Evolutionary conservation across 495 filamentous ascomycete species (phyloP).

Genomic region (Astrothelium subdiscretum): DNA sequence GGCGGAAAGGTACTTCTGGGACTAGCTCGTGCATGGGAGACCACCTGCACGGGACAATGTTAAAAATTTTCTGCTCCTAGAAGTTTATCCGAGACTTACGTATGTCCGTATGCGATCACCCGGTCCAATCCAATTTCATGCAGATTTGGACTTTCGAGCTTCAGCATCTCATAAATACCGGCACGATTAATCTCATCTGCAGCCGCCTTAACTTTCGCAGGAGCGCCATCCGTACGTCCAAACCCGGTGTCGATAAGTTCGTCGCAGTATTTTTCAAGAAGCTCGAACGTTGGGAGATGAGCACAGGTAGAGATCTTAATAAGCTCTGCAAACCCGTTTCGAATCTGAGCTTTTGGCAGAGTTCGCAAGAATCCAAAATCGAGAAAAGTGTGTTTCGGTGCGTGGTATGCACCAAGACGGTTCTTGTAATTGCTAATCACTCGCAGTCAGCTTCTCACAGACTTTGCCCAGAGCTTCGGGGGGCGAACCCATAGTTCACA

Average conservation of each 20-base stretch:
- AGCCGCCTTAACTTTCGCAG: slow-evolving; percentile 36
- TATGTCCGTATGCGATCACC: slow-evolving; percentile 58
- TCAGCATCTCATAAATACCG: slow-evolving; percentile 51
- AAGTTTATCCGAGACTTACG: slow-evolving; percentile 27
- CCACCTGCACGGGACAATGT: slow-evolving; percentile 35
- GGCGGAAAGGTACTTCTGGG: slow-evolving; percentile 47
- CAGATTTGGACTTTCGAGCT: slow-evolving; percentile 51
- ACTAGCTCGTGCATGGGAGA: slow-evolving; percentile 51
- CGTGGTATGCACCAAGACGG: slow-evolving; percentile 54
- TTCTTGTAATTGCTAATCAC: slow-evolving; percentile 46
- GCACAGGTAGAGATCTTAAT: slow-evolving; percentile 59
- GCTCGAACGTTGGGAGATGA: slow-evolving; percentile 45
- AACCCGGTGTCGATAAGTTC: slow-evolving; percentile 44
- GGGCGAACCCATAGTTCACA: slow-evolving; percentile 42
- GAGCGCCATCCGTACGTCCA: slow-evolving; percentile 40
- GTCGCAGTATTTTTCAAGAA: slow-evolving; percentile 50
- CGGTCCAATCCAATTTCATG: slow-evolving; percentile 52
- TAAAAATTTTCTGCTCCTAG: not conserved
- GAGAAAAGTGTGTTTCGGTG: slow-evolving; percentile 52
- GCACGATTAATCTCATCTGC: slow-evolving; percentile 49
- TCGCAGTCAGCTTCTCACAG: not conserved
- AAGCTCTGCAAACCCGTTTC: slow-evolving; percentile 55
- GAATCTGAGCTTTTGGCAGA: slow-evolving; percentile 45
- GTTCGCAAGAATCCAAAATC: slow-evolving; percentile 54
- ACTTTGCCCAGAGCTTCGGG: not conserved